phyloP scores from a whole-genome alignment of 495 filamentous ascomycete species.

The Darksidea phi region DNA sequence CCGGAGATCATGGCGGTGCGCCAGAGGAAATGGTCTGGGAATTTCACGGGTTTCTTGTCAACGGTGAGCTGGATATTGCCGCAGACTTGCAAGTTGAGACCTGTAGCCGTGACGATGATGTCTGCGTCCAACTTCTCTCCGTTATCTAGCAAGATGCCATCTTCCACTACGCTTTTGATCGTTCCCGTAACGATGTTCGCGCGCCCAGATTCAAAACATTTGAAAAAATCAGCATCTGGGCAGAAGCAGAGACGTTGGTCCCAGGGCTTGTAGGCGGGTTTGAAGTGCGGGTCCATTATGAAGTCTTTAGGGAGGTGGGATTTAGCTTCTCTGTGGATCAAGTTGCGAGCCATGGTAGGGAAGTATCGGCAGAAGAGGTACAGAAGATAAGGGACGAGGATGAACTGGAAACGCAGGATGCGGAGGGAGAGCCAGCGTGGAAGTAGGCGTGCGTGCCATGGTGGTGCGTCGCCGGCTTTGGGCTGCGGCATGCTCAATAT shows the following conservation, averaged over 20 bases:
- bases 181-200: constrained; percentile 64
- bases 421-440: constrained; percentile 43
- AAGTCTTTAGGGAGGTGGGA: constrained; percentile 56
- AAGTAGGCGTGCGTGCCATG: constrained; percentile 48
- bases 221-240: constrained; percentile 73
- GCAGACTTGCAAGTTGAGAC: constrained; percentile 58
- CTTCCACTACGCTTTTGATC: constrained; percentile 62
- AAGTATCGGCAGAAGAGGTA: constrained; percentile 58
- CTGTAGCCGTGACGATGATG: constrained; percentile 75
- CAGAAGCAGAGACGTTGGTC: constrained; percentile 71
- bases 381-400: constrained; percentile 49
- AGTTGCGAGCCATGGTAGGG: constrained; percentile 50
- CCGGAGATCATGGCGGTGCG: constrained; percentile 60
- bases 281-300: constrained; percentile 65
- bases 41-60: constrained; percentile 53
- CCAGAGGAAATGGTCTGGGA: constrained; percentile 55
- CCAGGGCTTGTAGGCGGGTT: constrained; percentile 68
- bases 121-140: constrained; percentile 62
- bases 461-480: constrained; percentile 43
- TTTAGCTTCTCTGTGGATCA: constrained; percentile 48
- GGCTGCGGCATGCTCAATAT: constrained; percentile 23
- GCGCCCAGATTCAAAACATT: constrained; percentile 56
- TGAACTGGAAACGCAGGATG: constrained; percentile 50
- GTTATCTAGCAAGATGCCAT: constrained; percentile 56
- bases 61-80: constrained; percentile 53